Percentiles rank a stretch among this genome's conserved stretches.
phyloP scores from a whole-genome alignment of 805 yeast species.

The Yamadazyma paraphyllophila region DNA sequence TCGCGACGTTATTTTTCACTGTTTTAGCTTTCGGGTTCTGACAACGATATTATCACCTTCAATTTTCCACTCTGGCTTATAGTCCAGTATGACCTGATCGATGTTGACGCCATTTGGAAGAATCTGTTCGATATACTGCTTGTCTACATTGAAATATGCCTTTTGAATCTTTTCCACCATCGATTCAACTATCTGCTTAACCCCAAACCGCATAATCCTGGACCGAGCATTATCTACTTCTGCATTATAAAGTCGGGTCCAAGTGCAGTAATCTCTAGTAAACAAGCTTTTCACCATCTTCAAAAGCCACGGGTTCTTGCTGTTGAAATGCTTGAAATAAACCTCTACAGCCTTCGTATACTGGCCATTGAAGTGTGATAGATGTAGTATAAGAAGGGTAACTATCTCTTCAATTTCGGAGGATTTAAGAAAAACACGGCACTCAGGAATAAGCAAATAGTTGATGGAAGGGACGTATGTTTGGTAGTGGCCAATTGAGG shows the following conservation, averaged over 20 bases:
- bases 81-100: slow-evolving; percentile 18
- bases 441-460: slow-evolving; percentile 23
- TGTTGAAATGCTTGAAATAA: slow-evolving; percentile 24
- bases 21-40: slow-evolving; percentile 7
- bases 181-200: slow-evolving; percentile 24
- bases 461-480: slow-evolving; percentile 54
- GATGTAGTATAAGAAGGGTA: slow-evolving; percentile 44
- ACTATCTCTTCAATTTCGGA: slow-evolving; percentile 41
- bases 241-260: slow-evolving; percentile 29
- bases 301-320: slow-evolving; percentile 14
- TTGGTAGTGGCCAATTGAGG: slow-evolving; percentile 47
- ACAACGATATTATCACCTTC: slow-evolving; percentile 26
- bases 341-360: slow-evolving; percentile 29
- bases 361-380: slow-evolving; percentile 38
- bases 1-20: neutral
- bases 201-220: slow-evolving; percentile 45
- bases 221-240: slow-evolving; percentile 32
- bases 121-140: slow-evolving; percentile 10
- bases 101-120: slow-evolving; percentile 28
- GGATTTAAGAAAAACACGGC: slow-evolving; percentile 16
- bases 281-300: slow-evolving; percentile 27
- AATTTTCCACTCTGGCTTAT: slow-evolving; percentile 30
- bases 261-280: slow-evolving; percentile 26
- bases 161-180: slow-evolving; percentile 29
- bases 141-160: slow-evolving; percentile 39